Evolutionary conservation across 345 rosid genomes (phyloP), one percentile per base, ranked within the genome.

Genomic region (Fremontodendron californicum): DNA sequence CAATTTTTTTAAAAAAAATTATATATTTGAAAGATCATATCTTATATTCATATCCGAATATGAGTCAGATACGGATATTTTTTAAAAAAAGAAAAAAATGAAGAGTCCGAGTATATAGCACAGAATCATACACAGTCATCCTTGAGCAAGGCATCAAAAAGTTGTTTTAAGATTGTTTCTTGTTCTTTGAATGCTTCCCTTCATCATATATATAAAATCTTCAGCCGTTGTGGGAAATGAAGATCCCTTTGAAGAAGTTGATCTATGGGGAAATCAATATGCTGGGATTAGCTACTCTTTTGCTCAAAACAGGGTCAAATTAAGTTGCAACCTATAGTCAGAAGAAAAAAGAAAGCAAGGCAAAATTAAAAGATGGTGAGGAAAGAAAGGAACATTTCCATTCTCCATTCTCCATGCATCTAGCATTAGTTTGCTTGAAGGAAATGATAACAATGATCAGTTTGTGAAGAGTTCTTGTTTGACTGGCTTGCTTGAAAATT

Each of bases 401-500:
- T n/a, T n/a, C n/a, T n/a, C n/a, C n/a, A n/a, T n/a, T n/a, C n/a
- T n/a, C n/a, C n/a, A n/a, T n/a, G n/a, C n/a, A n/a, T 83, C 75
- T 87, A 40, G 89, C 94, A 75, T 84, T 91, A 58, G 73, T 86
- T 74, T 88, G 94, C 90, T 84, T 91, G 73, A 89, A 90, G 84
- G 98, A 93, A 78, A 79, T 91, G 76, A 71, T 86, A 54, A 73
- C 66, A 39, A 75, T n/a, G n/a, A n/a, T 84, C 74, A 85, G 86
- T 81, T 82, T 86, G 77, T 74, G 57, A 77, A 81, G n/a, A n/a
- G 81, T 55, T 82, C 88, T 42, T 43, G 55, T 10, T 81, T 88
- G 48, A 79, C 84, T 75, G 74, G 71, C 49, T 86, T 91, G 82
- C 91, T 93, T 77, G 88, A 90, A 83, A 86, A 82, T 83, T n/a